phyloP scores from a whole-genome alignment of 176 grass and related monocot species.

The Echinochloa phyllopogon region DNA sequence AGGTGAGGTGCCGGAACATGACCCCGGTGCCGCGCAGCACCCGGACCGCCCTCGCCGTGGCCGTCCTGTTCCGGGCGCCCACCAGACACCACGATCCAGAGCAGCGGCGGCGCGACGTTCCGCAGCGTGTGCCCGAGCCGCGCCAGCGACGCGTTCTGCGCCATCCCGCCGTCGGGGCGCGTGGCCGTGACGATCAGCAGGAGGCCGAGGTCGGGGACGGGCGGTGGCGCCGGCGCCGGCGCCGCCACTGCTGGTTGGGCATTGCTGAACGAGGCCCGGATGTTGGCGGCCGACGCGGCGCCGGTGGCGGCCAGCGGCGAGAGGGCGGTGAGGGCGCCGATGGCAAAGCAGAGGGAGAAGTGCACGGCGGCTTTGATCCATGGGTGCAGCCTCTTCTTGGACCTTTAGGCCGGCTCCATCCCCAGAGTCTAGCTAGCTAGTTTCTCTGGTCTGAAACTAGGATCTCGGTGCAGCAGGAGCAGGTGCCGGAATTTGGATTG shows the following conservation, averaged over 20 bases:
- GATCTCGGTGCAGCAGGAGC: not conserved
- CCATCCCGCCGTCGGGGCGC: constrained; percentile 34
- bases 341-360: constrained; percentile 61
- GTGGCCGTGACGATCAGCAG: constrained; percentile 70
- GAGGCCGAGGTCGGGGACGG: constrained; percentile 15
- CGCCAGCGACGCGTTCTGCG: constrained; percentile 42
- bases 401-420: constrained; percentile 27
- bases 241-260: not conserved
- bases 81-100: constrained; percentile 81
- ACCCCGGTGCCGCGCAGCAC: constrained; percentile 46
- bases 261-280: constrained; percentile 1
- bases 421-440: not conserved
- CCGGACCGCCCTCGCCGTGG: constrained; percentile 32
- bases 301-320: constrained; percentile 35
- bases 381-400: constrained; percentile 36
- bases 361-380: constrained; percentile 48
- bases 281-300: not conserved
- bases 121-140: constrained; percentile 60
- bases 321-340: constrained; percentile 45
- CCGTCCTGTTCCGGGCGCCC: constrained; percentile 38
- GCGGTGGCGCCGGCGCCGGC: not conserved
- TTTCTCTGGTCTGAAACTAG: not conserved
- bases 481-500: not conserved
- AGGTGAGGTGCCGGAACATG: constrained; percentile 71
- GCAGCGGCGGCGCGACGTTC: constrained; percentile 49